Evolutionary conservation across 1,139 yeast species (phyloP), one percentile per base, ranked within the genome.

Genomic region (Arxiozyma slooffiae): DNA sequence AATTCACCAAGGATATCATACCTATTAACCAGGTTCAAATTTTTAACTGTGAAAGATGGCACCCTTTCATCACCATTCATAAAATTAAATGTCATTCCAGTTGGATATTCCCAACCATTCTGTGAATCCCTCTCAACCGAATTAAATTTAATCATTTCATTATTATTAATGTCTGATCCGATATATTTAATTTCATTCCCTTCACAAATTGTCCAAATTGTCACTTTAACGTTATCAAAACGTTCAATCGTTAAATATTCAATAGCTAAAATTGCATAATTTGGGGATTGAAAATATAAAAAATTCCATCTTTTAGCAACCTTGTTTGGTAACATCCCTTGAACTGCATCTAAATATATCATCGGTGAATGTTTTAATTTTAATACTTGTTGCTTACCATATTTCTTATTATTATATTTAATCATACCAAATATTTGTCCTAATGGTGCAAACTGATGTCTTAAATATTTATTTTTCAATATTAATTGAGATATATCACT

Each of bases 241-340:
- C 89, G 80, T 39, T 69, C 76, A 4, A 95, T 94, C 9, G 96
- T 88, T 48, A 88, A 82, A 71, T 84, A 88, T 67, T 88, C 95
- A 95, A 88, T 87, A 59, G 82, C 80, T 20, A 86, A 77, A 1
- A 84, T 86, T 21, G 87, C 74, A 60, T 74, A 73, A 48, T 77
- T 72, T 37, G 76, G 76, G 41, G 89, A 81, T 66, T 85, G 92
- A 74, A 84, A 87, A 69, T 85, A 82, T 59, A 85, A 70, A 67
- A 87, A 88, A 71, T 88, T 88, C 96, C 96, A 88, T 23, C 83
- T 70, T 55, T 86, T 81, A 49, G 96, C 96, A 18, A 95, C 95
- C 67, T 87, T 96, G 68, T 86, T 95, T 17, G 96, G 96, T 68
- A 85, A 82, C 89, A 88, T 82, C 52, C 95, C 96, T 70, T 88